phyloP scores from a whole-genome alignment of 768 basidiomycete species.

The Leccinum incarnatum region DNA sequence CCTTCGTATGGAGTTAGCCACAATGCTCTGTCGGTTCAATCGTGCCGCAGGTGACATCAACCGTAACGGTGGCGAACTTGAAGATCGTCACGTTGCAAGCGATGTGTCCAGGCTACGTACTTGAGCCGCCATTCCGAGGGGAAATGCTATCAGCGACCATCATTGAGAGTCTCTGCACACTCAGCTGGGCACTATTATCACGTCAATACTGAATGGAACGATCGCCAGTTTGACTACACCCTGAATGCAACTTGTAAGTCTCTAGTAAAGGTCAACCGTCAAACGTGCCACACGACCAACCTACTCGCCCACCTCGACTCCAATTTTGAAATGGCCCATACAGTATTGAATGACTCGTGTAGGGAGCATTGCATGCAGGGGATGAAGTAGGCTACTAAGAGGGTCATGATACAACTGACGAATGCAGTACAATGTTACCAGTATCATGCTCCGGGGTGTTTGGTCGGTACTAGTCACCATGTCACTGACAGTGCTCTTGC shows the following conservation, averaged over 20 bases:
- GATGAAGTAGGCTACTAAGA: not conserved
- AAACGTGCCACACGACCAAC: too few species aligned
- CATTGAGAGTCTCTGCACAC: not conserved
- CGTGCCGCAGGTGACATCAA: not conserved
- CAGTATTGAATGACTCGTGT: not conserved
- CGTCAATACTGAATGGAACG: not conserved
- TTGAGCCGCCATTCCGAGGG: not conserved
- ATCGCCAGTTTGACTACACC: too few species aligned
- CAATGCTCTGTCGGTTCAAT: not conserved
- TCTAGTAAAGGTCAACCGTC: too few species aligned
- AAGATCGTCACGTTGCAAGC: not conserved
- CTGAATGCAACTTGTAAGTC: too few species aligned
- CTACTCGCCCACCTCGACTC: too few species aligned
- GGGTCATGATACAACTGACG: too few species aligned
- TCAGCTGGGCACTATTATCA: not conserved
- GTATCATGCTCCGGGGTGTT: not conserved
- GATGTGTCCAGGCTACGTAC: not conserved
- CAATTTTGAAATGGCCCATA: too few species aligned
- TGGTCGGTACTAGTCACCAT: not conserved
- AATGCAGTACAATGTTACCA: not conserved
- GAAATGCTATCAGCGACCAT: not conserved
- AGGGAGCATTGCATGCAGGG: not conserved
- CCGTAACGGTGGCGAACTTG: not conserved
- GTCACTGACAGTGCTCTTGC: not conserved
- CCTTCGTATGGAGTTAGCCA: not conserved